These are phyloP conservation scores for Solanum aculeatissimum DNA, from an alignment of 305 asterid genomes.

Conservation along the genomic window DNA sequence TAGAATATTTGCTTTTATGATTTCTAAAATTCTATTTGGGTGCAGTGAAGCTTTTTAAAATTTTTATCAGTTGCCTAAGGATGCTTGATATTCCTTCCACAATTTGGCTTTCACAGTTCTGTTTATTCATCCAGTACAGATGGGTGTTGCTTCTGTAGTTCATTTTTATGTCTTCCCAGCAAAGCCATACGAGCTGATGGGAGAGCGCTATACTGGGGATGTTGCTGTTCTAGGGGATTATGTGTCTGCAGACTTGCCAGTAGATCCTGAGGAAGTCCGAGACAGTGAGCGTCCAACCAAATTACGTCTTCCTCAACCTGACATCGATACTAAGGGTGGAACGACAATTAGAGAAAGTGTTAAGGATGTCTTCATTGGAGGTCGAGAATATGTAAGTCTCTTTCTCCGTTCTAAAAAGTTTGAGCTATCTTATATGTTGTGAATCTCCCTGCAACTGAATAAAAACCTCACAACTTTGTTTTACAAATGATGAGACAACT, in stretches of 20 bases:
- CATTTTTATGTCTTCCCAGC: slow-evolving; percentile 97
- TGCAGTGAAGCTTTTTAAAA: background rate
- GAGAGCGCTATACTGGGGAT: slow-evolving; percentile 65
- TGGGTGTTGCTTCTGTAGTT: slow-evolving; percentile 88
- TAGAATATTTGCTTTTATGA: background rate
- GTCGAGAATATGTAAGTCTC: slow-evolving; percentile 78
- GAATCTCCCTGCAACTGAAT: background rate
- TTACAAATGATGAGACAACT: background rate
- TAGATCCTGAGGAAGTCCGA: slow-evolving; percentile 93
- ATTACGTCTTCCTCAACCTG: slow-evolving; percentile 87
- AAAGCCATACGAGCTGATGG: slow-evolving; percentile 89
- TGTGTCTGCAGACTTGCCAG: slow-evolving; percentile 79
- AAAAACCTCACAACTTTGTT: background rate
- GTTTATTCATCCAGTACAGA: slow-evolving; percentile 90
- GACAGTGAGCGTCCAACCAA: slow-evolving; percentile 96
- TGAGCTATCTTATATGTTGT: background rate
- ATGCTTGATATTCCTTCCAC: background rate
- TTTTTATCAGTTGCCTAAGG: background rate
- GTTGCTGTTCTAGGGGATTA: slow-evolving; percentile 95
- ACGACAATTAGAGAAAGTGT: slow-evolving; percentile 88
- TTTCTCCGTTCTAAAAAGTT: slow-evolving; percentile 3
- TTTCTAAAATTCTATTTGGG: background rate
- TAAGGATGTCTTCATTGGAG: slow-evolving; percentile 76
- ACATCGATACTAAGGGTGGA: slow-evolving; percentile 44
- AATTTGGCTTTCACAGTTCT: slow-evolving; percentile 33